Conservation (phyloP, 495 filamentous ascomycete genomes). For the Penicillium herquei region DNA sequence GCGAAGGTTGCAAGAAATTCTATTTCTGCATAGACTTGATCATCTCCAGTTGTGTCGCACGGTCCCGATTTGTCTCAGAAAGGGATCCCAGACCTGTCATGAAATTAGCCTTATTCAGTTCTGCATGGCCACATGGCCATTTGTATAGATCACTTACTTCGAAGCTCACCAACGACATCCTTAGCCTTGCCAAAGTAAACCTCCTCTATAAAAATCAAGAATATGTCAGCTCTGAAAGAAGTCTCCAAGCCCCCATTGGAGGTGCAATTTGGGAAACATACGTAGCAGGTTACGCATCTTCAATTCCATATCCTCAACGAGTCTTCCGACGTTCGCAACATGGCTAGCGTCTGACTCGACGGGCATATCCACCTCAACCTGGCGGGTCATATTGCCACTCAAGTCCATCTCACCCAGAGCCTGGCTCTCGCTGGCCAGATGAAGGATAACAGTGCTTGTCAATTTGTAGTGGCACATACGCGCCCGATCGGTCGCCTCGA, state of each 20-base stretch:
- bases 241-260: not conserved
- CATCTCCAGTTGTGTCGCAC: constrained; percentile 86
- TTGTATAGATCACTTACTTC: constrained; percentile 58
- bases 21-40: constrained; percentile 57
- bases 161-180: constrained; percentile 96
- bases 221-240: constrained; percentile 10
- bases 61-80: constrained; percentile 81
- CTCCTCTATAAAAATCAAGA: constrained; percentile 58
- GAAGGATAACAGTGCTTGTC: constrained; percentile 93
- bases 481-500: constrained; percentile 88
- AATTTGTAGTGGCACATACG: constrained; percentile 95
- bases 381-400: constrained; percentile 95
- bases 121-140: too few species aligned
- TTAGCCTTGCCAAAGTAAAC: constrained; percentile 99
- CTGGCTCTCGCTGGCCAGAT: constrained; percentile 68
- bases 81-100: constrained; percentile 66
- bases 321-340: constrained; percentile 88
- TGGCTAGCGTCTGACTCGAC: constrained; percentile 90
- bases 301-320: constrained; percentile 99
- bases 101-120: too few species aligned
- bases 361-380: constrained; percentile 86
- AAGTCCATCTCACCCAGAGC: constrained; percentile 87
- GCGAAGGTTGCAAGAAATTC: constrained; percentile 3
- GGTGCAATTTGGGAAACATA: constrained; percentile 26
- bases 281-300: constrained; percentile 98